Evolutionary conservation across 805 yeast genomes (phyloP).

Genomic region (Metschnikowia hibisci): DNA sequence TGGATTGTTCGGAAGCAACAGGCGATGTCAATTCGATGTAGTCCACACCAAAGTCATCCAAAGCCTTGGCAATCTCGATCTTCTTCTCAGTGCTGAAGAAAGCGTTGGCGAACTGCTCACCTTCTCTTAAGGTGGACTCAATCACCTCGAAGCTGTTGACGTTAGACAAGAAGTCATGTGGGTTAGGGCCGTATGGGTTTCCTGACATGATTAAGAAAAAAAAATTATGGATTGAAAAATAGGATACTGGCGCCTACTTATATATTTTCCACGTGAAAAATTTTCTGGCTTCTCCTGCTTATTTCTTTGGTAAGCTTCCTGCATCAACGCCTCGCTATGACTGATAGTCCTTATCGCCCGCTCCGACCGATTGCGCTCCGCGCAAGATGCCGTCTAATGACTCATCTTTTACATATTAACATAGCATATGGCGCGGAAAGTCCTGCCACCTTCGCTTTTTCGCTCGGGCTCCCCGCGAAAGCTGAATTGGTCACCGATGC

Average conservation of each 20-base stretch:
- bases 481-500: background rate
- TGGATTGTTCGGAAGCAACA: slow-evolving; percentile 55
- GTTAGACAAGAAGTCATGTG: slow-evolving; percentile 53
- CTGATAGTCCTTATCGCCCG: slow-evolving; percentile 18
- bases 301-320: slow-evolving; percentile 11
- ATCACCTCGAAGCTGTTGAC: slow-evolving; percentile 51
- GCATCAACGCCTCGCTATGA: slow-evolving; percentile 13
- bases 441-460: background rate
- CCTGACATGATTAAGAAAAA: slow-evolving; percentile 15
- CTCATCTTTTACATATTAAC: slow-evolving; percentile 15
- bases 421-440: slow-evolving; percentile 4
- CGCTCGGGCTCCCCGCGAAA: background rate
- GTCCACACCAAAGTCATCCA: slow-evolving; percentile 59
- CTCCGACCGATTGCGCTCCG: slow-evolving; percentile 9
- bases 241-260: slow-evolving; percentile 1
- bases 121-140: slow-evolving; percentile 59
- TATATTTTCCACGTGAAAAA: slow-evolving; percentile 14
- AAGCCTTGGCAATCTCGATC: slow-evolving; percentile 55
- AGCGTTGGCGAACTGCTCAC: slow-evolving; percentile 63
- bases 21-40: slow-evolving; percentile 60
- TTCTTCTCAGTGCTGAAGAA: slow-evolving; percentile 54
- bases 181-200: slow-evolving; percentile 59
- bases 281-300: slow-evolving; percentile 13
- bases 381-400: slow-evolving; percentile 12
- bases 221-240: background rate